phyloP scores from a whole-genome alignment of 345 rosid species.

The Eucalyptus lansdowneana region DNA sequence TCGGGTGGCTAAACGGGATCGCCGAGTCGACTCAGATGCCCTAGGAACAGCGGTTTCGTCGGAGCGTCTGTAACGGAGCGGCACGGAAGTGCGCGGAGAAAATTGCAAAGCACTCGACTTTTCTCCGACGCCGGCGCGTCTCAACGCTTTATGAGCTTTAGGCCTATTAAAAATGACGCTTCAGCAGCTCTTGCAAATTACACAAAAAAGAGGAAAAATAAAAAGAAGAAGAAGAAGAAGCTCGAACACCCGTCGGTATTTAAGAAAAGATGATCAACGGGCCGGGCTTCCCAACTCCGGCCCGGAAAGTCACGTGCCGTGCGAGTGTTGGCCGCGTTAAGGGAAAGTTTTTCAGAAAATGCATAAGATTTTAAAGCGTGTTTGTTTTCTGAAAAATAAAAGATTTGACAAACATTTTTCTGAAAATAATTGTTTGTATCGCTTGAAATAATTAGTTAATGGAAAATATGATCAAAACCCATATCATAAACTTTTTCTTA shows the following conservation, averaged over 20 bases:
- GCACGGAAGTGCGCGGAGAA: not conserved
- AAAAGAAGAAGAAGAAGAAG: no score
- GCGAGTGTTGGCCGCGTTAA: no score
- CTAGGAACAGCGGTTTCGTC: not conserved
- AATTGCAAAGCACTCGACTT: not conserved
- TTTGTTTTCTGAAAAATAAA: no score
- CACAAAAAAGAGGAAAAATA: not conserved
- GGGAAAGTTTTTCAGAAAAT: no score
- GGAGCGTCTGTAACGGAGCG: not conserved
- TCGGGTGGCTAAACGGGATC: not conserved
- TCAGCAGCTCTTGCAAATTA: fast-evolving
- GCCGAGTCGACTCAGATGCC: conserved; percentile 7
- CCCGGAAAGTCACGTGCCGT: no score
- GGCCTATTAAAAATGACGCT: not conserved
- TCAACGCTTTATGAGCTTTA: not conserved
- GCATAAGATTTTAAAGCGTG: fast-evolving
- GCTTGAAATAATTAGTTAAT: no score
- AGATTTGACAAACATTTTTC: no score
- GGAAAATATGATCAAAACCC: no score
- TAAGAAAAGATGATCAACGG: no score
- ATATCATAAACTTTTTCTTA: no score
- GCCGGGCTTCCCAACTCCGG: no score
- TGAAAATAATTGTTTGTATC: fast-evolving
- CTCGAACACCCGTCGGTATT: not conserved
- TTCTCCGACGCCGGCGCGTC: not conserved